phyloP scores from a whole-genome alignment of 176 grass and related monocot species.

The Thinopyrum elongatum region DNA sequence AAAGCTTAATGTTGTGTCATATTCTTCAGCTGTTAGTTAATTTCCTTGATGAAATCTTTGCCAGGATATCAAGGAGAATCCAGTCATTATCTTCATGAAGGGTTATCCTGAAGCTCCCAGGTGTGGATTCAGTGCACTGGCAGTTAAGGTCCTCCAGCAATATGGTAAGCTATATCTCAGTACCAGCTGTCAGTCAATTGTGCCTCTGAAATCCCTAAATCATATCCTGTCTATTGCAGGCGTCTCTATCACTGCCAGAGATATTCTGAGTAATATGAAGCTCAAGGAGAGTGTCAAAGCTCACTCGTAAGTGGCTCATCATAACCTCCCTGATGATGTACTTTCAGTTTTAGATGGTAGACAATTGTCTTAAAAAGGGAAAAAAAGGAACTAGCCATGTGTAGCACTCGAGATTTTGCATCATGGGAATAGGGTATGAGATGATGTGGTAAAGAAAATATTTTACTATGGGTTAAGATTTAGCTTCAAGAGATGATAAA shows the following conservation, averaged over 20 bases:
- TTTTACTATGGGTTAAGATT: background rate
- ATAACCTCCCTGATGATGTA: background rate
- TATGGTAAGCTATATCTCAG: constrained; percentile 52
- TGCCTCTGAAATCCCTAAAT: constrained; percentile 13
- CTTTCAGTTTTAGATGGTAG: constrained; percentile 24
- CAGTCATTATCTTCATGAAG: constrained; percentile 91
- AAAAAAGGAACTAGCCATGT: constrained; percentile 14
- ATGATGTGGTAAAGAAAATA: constrained; percentile 8
- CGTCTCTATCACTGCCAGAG: constrained; percentile 60
- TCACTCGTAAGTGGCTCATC: constrained; percentile 49
- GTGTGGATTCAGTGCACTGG: constrained; percentile 91
- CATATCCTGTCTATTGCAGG: constrained; percentile 40
- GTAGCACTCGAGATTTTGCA: background rate
- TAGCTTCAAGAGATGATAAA: background rate
- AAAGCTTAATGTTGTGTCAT: background rate
- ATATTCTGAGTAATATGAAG: constrained; percentile 70
- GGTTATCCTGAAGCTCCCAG: constrained; percentile 77
- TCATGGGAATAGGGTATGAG: background rate
- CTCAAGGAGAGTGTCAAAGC: constrained; percentile 94
- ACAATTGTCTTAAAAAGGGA: background rate
- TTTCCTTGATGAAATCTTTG: background rate
- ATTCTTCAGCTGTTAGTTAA: constrained; percentile 8
- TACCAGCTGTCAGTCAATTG: background rate
- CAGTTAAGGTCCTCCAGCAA: constrained; percentile 83
- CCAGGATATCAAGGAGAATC: constrained; percentile 84